These are phyloP conservation scores for Wickerhamomyces kurtzmanii DNA, from an alignment of 805 yeast species.

Conservation along the genomic window DNA sequence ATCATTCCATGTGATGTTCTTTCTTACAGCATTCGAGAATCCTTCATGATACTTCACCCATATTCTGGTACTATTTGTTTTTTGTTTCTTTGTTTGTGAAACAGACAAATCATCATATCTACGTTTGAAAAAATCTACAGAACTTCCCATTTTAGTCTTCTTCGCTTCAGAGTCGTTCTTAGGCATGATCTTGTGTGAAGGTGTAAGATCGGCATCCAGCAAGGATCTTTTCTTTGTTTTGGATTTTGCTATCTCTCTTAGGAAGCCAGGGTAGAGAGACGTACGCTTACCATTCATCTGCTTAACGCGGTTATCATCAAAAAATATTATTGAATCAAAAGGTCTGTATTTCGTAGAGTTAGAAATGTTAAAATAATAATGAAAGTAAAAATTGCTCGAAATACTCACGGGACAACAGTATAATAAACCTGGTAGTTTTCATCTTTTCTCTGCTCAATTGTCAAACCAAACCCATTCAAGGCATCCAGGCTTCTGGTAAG, in stretches of 20 bases:
- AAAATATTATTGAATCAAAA: too few species aligned
- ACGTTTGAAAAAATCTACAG: slow-evolving; percentile 30
- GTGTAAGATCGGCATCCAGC: slow-evolving; percentile 10
- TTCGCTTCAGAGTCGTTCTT: slow-evolving; percentile 12
- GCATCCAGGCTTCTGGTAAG: slow-evolving; percentile 27
- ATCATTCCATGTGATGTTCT: slow-evolving; percentile 69
- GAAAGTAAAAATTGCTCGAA: too few species aligned
- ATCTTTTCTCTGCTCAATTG: slow-evolving; percentile 23
- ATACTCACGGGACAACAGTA: too few species aligned
- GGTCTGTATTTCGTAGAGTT: too few species aligned
- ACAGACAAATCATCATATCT: slow-evolving; percentile 28
- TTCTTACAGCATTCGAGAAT: slow-evolving; percentile 83
- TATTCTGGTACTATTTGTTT: slow-evolving; percentile 26
- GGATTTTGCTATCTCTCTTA: slow-evolving; percentile 17
- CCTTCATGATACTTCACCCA: slow-evolving; percentile 96
- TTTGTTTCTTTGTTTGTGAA: slow-evolving; percentile 18
- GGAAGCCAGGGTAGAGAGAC: slow-evolving; percentile 12
- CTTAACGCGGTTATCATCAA: too few species aligned
- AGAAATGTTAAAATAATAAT: too few species aligned
- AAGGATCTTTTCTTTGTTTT: slow-evolving; percentile 23
- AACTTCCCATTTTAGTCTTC: slow-evolving; percentile 9
- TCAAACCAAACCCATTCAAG: slow-evolving; percentile 28
- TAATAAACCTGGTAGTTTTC: too few species aligned
- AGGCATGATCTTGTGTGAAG: too few species aligned
- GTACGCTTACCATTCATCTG: too few species aligned